Base-by-base conservation (phyloP, 208 protist species). In the Phytomonas sp. region DNA sequence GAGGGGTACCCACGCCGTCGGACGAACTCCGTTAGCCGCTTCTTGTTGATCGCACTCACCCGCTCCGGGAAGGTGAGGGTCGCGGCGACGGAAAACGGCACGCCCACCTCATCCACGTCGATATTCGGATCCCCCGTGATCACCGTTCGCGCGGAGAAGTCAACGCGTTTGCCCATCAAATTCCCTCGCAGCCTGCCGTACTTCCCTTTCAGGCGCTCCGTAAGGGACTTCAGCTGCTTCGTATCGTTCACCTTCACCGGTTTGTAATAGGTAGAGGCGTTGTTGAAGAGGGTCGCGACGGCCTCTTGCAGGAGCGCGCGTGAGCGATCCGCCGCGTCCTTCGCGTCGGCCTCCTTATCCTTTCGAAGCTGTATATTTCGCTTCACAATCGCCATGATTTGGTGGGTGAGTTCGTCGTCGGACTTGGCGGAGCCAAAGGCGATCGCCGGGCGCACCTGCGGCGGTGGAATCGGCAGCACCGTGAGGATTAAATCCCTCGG, bases 141-240 rank as follows among this genome's bases (percentile, higher is more conserved):
- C 72, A 99, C 99, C 0, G 99, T 99, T 51, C 99, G 92, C 7
- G 98, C 99, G 51, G 88, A 98, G 80, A 99, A 99, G 78, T 99
- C 98, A 28, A 99, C 98, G 68, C 99, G 97, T 82, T 99, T 99
- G 62, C 99, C 99, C 98, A 99, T 99, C 7, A 99, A 76, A 80
- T 99, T 99, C 32, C 96, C 95, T 60, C 99, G 87, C 46, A 99
- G 91, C 28, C 98, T 82, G 32, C 99, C 99, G 79, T 98, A 97
- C 83, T 99, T 99, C 40, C 98, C 98, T 78, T 99, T 99, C 13
- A 99, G 80, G 28, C 99, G 89, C 82, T 99, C 95, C 65, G 89
- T 88, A 59, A 99, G 98, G 20, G 97, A 96, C 85, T 99, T 99
- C 26, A 99, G 73, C 64, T 97, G 92, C 67, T 97, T 93, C 23